phyloP scores from a whole-genome alignment of 116 monocot species.

The Thalassia testudinum region DNA sequence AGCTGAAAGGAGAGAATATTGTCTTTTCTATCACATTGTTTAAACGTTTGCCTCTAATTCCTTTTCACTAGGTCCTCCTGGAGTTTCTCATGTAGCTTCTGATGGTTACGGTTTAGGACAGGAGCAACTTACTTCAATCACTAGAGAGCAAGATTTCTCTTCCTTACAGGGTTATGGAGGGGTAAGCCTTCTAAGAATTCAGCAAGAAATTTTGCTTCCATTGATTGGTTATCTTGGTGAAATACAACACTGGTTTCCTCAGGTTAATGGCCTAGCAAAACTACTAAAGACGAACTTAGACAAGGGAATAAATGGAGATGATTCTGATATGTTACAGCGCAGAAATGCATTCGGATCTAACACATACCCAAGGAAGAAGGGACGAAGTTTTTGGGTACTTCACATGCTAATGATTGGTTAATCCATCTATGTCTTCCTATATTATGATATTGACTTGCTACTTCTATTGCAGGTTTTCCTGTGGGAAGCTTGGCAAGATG shows the following conservation, averaged over 20 bases:
- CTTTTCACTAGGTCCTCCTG: conserved; percentile 15
- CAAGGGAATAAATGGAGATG: conserved; percentile 52
- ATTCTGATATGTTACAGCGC: conserved; percentile 34
- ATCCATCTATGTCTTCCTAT: neutral
- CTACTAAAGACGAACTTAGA: conserved; percentile 57
- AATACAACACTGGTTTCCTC: too few relatives aligned
- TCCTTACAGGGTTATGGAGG: conserved; percentile 70
- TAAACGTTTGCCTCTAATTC: neutral
- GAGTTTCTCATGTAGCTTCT: conserved; percentile 7
- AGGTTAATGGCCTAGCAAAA: conserved; percentile 65
- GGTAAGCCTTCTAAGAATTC: conserved; percentile 23
- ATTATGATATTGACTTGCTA: conserved; percentile 1
- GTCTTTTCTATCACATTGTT: too few relatives aligned
- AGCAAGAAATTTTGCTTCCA: too few relatives aligned
- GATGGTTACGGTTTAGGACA: conserved; percentile 46
- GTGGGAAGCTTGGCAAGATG: conserved; percentile 93
- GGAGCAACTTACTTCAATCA: conserved; percentile 63
- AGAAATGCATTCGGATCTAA: conserved; percentile 45
- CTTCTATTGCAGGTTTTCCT: conserved; percentile 41
- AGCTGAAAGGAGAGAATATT: too few relatives aligned
- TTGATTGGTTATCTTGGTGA: neutral
- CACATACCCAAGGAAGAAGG: conserved; percentile 67
- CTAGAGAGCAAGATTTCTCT: conserved; percentile 62
- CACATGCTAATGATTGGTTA: neutral
- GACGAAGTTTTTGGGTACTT: conserved; percentile 51